Base-by-base conservation (phyloP, 768 basidiomycete species). In the Sarcodon sp. region DNA sequence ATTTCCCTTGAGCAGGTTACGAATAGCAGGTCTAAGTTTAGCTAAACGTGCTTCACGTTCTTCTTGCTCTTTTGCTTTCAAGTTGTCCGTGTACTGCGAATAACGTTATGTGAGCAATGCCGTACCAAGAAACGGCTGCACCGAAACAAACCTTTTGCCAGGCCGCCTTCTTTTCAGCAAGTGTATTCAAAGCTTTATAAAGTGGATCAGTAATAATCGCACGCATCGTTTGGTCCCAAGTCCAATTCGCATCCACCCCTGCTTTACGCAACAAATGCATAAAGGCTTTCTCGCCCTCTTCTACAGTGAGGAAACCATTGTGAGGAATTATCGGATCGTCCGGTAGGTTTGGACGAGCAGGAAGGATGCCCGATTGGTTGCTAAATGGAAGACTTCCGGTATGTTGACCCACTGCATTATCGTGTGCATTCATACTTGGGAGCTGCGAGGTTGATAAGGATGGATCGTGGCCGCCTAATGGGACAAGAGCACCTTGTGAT, bases 211-310 rank as follows among this genome's bases (percentile, higher is more conserved):
- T 97, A 65, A 99, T 94, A 64, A 96, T 91, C 57, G 89, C 86
- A 61, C 93, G 78, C 88, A 98, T 96, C 46, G 92, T 91, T 68
- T 88, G 82, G 63, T 99, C 96, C 96, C 96, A 99, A 34, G 90
- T 90, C 87, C 89, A 97, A 53, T 75, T 82, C 41, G 85, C 80
- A 64, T 90, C 88, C 38, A 98, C 86, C 33, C 88, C 88, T 43
- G 87, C 84, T 66, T 89, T 90, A 56, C 83, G 76, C 55, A 99
- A 66, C 49, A 99, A 69, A 67, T 87, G 87, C 58, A 81, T 79
- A 63, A 99, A 99, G 10, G 93, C 96, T 59, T 87, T 87, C 63
- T 96, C 92, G 16, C 90, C 92, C 57, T 96, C 90, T 57, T 89
- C 87, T 9, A 80, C 64, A 5, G 87, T 94, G 41, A 74, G 55